A percentile compares a stretch with the other conserved stretches of the same genome.
These are phyloP conservation scores for Madurella mycetomatis DNA, from an alignment of 2,329 filamentous ascomycete species.

Conservation along the genomic window DNA sequence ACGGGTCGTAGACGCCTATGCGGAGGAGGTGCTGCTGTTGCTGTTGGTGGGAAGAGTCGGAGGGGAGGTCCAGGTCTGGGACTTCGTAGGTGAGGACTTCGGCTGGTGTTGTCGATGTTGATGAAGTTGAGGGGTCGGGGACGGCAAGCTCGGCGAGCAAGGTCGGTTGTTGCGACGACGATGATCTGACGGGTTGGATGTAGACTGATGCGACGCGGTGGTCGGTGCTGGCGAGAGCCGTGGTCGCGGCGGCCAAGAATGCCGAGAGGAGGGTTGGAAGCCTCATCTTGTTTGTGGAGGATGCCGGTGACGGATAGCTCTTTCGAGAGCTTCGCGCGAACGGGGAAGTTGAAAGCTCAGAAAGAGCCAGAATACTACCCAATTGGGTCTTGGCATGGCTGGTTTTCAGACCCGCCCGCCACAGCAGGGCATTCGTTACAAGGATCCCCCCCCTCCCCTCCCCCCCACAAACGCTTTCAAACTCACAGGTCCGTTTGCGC, in stretches of 20 bases:
- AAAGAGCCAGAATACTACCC: background rate
- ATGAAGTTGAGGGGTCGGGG: conserved; percentile 42
- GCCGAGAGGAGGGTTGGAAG: conserved; percentile 10
- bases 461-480: too few relatives aligned
- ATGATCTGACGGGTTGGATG: conserved; percentile 46
- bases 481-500: too few relatives aligned
- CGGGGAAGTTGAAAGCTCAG: background rate
- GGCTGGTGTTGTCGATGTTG: background rate
- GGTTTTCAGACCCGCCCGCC: background rate
- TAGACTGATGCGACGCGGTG: conserved; percentile 47
- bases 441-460: too few relatives aligned
- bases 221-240: conserved; percentile 1
- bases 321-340: background rate
- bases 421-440: background rate
- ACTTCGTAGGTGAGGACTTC: conserved; percentile 50
- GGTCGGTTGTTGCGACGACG: conserved; percentile 32
- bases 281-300: conserved; percentile 4
- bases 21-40: conserved; percentile 43
- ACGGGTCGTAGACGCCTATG: conserved; percentile 53
- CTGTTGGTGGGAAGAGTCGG: conserved; percentile 29
- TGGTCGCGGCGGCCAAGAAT: conserved; percentile 7
- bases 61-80: conserved; percentile 40
- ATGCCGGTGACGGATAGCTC: background rate
- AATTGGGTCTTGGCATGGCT: background rate
- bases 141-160: conserved; percentile 50